These are phyloP conservation scores for Aspergillus biplanus DNA, from an alignment of 495 filamentous ascomycete genomes.

Conservation along the genomic window DNA sequence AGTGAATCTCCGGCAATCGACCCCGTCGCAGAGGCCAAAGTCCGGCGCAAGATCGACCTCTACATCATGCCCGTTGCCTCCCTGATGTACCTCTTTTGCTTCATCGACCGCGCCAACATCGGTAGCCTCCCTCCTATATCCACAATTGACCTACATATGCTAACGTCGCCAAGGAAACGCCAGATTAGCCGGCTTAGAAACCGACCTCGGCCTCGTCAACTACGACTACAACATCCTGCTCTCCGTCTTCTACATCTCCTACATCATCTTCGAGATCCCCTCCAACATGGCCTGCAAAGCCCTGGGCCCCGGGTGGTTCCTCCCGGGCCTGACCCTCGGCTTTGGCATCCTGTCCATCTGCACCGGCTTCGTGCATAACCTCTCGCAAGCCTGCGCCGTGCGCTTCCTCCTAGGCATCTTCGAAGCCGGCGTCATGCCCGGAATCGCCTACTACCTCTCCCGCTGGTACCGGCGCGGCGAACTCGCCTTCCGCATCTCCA, in stretches of 20 bases:
- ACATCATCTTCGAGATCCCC: conserved; percentile 76
- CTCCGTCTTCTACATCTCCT: conserved; percentile 68
- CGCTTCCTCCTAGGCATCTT: conserved; percentile 65
- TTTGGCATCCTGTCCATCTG: conserved; percentile 54
- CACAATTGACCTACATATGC: conserved; percentile 14
- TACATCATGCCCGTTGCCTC: conserved; percentile 51
- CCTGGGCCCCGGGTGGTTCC: conserved; percentile 55
- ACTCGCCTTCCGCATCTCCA: conserved; percentile 60
- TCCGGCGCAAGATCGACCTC: conserved; percentile 51
- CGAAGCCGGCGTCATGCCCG: conserved; percentile 72
- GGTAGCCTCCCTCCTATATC: conserved; percentile 36
- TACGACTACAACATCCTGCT: conserved; percentile 64
- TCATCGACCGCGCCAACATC: conserved; percentile 64
- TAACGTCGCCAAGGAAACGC: conserved; percentile 60
- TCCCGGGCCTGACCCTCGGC: conserved; percentile 47
- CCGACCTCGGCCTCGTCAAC: conserved; percentile 59
- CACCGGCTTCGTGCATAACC: conserved; percentile 52
- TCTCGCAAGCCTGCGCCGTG: conserved; percentile 44
- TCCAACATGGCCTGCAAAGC: conserved; percentile 64
- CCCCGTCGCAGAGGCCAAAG: conserved; percentile 55
- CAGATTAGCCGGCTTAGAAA: conserved; percentile 59
- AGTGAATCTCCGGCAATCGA: too few relatives aligned
- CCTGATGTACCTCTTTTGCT: conserved; percentile 55
- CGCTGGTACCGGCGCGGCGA: conserved; percentile 73
- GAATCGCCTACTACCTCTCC: conserved; percentile 73